phyloP scores from a whole-genome alignment of 306 rosid species.

The Rosa rugosa region DNA sequence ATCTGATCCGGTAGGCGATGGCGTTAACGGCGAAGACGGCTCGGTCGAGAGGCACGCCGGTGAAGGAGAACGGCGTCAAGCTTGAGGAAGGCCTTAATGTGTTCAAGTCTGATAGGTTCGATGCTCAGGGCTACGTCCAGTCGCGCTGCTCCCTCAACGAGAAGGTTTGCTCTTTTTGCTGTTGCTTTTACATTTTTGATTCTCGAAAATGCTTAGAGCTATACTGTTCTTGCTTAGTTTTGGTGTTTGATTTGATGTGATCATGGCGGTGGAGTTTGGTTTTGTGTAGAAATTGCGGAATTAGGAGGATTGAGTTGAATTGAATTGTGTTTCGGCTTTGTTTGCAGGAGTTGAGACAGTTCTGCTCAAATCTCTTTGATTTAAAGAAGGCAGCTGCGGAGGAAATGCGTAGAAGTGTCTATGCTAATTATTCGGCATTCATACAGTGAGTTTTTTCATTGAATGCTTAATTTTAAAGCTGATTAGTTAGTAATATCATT shows the following conservation, averaged over 20 bases:
- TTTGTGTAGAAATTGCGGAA: background rate
- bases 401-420: conserved; percentile 98
- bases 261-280: background rate
- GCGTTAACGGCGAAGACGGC: conserved; percentile 66
- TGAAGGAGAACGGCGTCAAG: conserved; percentile 70
- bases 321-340: conserved; percentile 1
- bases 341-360: conserved; percentile 86
- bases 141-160: conserved; percentile 83
- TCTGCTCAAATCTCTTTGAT: conserved; percentile 79
- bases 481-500: background rate
- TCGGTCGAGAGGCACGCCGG: conserved; percentile 59
- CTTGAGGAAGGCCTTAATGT: conserved; percentile 79
- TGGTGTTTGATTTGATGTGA: background rate
- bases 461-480: conserved; percentile 15
- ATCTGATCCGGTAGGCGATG: conserved; percentile 45
- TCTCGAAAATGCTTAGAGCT: background rate
- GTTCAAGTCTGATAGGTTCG: conserved; percentile 87
- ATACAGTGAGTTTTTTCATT: conserved; percentile 67
- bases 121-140: conserved; percentile 71
- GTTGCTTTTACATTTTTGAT: background rate
- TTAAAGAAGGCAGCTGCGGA: conserved; percentile 93
- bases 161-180: conserved; percentile 40
- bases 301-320: background rate
- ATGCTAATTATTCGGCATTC: conserved; percentile 95
- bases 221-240: background rate